Evolutionary conservation across 345 rosid genomes (phyloP), one percentile per base, ranked within the genome.

Genomic region (Tarenaya hassleriana): DNA sequence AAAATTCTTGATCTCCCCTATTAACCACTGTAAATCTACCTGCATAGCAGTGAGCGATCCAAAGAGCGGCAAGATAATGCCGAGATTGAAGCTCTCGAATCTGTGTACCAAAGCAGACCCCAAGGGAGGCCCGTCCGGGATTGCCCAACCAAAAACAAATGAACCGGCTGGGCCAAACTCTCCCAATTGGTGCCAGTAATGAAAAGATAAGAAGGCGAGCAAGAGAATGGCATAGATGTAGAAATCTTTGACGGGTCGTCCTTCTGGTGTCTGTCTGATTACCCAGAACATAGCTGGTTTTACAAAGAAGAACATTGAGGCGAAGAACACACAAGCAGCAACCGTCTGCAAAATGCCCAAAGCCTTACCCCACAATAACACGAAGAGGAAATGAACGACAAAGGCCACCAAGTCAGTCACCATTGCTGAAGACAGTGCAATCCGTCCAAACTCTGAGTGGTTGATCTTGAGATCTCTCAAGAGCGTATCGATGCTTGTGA

Each of bases 71-170:
- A 77, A 41, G 34, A 73, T 41, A 12, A 64, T 45, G 9, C 69
- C 65, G 1, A 64, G 53, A 41, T 62, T 49, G 8, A 62, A 55
- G 32, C 60, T 13, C 51, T 78, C 80, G 7, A 75, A 61, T 61
- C 64, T 78, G 29, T 75, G 19, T 7, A 61, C 10, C 39, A 78
- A 41, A 0, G 72, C 73, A 10, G 80, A 67, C 14, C 83, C 80
- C 14, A 78, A 32, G 3, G 80, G 83, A 0, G 75, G 77, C 0
- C 83, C 83, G 5, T 69, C 67, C 0, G 83, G 83, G 0, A 78
- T 66, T 1, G 71, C 73, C 13, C 72, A 16, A 5, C 83, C 80
- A 7, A 75, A 41, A 27, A 68, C 46, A 10, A 69, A 65, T 12
- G 75, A 70, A 17, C 80, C 83, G 8, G 69, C 19, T 5, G 73